These are phyloP conservation scores for Aegilops speltoides DNA, from an alignment of 176 grass and related monocot species.

Conservation along the genomic window DNA sequence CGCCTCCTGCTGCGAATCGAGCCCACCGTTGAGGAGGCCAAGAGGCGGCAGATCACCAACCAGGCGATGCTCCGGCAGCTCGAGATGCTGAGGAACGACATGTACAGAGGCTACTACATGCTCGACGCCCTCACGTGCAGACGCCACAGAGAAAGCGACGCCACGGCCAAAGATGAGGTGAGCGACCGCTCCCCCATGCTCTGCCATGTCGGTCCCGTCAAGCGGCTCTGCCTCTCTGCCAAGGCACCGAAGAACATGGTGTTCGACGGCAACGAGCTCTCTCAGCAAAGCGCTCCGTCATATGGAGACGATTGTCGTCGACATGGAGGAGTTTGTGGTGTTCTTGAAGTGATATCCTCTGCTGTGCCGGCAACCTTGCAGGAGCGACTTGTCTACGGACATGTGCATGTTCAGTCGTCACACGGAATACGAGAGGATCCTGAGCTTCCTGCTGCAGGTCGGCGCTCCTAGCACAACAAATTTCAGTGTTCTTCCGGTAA, in stretches of 20 bases:
- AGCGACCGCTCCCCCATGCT: background rate
- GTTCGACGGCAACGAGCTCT: background rate
- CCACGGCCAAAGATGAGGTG: background rate
- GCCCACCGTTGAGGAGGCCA: background rate
- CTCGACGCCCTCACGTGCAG: background rate
- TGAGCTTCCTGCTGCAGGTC: slow-evolving; percentile 24
- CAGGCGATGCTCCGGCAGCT: slow-evolving; percentile 29
- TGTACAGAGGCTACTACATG: slow-evolving; percentile 29
- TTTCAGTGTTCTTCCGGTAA: slow-evolving; percentile 21
- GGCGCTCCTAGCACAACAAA: background rate
- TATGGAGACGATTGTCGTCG: background rate
- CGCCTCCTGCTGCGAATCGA: background rate
- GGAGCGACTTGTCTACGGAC: background rate
- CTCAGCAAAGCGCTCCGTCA: background rate
- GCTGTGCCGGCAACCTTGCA: background rate
- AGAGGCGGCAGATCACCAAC: slow-evolving; percentile 15
- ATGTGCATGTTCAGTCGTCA: slow-evolving; percentile 40
- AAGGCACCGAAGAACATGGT: background rate
- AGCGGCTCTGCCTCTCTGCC: background rate
- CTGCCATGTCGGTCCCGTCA: background rate
- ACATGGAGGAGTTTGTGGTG: background rate
- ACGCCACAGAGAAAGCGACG: background rate
- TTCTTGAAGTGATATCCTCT: slow-evolving; percentile 20
- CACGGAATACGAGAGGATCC: background rate
- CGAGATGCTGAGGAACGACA: background rate